A percentile compares a stretch with the other conserved stretches of the same genome.
Conservation (phyloP, 2,329 filamentous ascomycete species). For the Fusarium cicatricum region DNA sequence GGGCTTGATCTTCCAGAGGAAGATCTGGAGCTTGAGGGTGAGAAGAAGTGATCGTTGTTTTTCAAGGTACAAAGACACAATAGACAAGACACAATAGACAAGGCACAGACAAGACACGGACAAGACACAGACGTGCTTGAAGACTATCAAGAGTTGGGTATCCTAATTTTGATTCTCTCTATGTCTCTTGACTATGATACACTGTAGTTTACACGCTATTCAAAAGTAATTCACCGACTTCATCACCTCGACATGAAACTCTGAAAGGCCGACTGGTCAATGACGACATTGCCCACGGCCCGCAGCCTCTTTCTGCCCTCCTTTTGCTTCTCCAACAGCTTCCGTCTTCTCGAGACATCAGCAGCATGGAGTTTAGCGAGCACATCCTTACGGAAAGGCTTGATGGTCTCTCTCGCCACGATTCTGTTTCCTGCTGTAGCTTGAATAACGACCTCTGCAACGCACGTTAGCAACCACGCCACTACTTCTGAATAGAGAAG, state of each 20-base stretch:
- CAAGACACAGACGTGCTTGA: no score
- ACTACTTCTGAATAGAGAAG: no score
- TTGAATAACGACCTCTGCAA: constrained; percentile 86
- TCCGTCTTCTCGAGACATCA: constrained; percentile 82
- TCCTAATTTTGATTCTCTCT: constrained; percentile 10
- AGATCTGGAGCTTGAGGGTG: constrained; percentile 10
- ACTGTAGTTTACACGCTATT: constrained; percentile 25
- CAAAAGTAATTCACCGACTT: background rate
- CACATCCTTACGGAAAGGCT: constrained; percentile 96
- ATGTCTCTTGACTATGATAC: constrained; percentile 21
- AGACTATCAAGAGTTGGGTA: constrained; percentile 8
- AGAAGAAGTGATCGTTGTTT: background rate
- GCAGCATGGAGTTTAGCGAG: constrained; percentile 91
- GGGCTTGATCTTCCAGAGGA: constrained; percentile 51
- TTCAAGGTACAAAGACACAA: background rate
- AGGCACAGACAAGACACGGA: no score
- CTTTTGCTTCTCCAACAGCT: constrained; percentile 96
- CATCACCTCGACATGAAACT: constrained; percentile 83
- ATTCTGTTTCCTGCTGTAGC: constrained; percentile 84
- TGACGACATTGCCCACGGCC: constrained; percentile 88
- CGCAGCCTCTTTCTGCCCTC: constrained; percentile 89
- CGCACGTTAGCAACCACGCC: background rate
- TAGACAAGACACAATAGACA: background rate
- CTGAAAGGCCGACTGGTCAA: constrained; percentile 95
- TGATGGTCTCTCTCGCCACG: constrained; percentile 91